Conservation (phyloP, 306 rosid species). For the Cucurbita argyrosperma region DNA sequence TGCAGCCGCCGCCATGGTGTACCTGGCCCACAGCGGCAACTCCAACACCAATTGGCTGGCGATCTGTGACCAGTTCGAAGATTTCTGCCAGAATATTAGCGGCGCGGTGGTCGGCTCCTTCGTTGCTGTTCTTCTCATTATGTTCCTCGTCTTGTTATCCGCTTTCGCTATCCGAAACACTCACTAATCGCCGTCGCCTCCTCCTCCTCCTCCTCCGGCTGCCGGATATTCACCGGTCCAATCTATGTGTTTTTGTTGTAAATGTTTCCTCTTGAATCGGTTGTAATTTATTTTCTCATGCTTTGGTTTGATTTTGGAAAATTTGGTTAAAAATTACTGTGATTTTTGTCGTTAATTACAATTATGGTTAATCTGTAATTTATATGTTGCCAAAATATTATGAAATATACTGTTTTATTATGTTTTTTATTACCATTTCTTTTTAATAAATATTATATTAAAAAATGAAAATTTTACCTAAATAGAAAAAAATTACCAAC, state of each 20-base stretch:
- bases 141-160: conserved; percentile 42
- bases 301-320: background rate
- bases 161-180: conserved; percentile 42
- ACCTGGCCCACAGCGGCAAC: conserved; percentile 75
- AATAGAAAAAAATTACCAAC: no score
- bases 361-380: no score
- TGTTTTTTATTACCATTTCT: no score
- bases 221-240: background rate
- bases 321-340: background rate
- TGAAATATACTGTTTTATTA: no score
- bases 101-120: conserved; percentile 58
- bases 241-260: background rate
- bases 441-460: no score
- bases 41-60: conserved; percentile 71
- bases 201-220: background rate
- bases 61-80: conserved; percentile 64
- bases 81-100: conserved; percentile 49
- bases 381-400: no score
- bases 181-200: background rate
- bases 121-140: conserved; percentile 26
- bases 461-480: no score
- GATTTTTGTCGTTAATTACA: background rate
- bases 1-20: conserved; percentile 65
- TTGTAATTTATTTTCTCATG: background rate
- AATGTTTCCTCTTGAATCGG: background rate